Conservation (phyloP, 495 filamentous ascomycete species). For the Podospora didyma region DNA sequence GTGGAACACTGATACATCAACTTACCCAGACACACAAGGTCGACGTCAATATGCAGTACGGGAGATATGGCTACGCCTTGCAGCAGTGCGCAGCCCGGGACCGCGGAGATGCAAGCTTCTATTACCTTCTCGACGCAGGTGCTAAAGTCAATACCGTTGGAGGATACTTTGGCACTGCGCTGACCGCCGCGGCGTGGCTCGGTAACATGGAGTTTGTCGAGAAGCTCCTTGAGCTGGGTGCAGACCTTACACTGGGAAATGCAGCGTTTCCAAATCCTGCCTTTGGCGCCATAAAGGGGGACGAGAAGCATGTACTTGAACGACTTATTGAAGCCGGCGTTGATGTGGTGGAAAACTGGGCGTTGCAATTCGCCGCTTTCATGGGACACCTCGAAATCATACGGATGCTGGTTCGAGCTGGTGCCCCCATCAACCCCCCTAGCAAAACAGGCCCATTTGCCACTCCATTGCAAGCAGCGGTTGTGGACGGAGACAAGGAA, state of each 20-base stretch:
- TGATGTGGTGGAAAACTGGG: background rate
- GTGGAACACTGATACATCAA: slow-evolving; percentile 9
- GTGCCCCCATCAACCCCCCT: slow-evolving; percentile 4
- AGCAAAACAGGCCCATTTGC: slow-evolving; percentile 2
- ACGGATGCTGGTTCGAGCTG: background rate
- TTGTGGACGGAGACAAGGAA: background rate
- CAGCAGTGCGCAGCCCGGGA: background rate
- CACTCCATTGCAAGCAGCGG: slow-evolving; percentile 19
- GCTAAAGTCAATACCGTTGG: slow-evolving; percentile 7
- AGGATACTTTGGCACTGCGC: slow-evolving; percentile 17
- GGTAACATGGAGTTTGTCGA: slow-evolving; percentile 14
- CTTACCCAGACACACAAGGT: background rate
- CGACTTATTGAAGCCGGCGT: background rate
- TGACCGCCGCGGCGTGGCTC: slow-evolving; percentile 6
- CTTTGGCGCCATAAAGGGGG: background rate
- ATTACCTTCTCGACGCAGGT: background rate
- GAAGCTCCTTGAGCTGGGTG: slow-evolving; percentile 13
- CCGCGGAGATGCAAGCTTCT: background rate
- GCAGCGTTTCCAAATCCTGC: background rate
- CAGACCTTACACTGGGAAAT: background rate
- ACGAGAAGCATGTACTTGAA: background rate
- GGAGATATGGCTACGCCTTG: slow-evolving; percentile 16
- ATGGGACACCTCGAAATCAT: background rate
- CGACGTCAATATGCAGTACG: slow-evolving; percentile 3
- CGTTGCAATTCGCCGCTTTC: background rate